phyloP scores from a whole-genome alignment of 192 early-diverging fungal genomes.

The Paraglomus brasilianum region DNA sequence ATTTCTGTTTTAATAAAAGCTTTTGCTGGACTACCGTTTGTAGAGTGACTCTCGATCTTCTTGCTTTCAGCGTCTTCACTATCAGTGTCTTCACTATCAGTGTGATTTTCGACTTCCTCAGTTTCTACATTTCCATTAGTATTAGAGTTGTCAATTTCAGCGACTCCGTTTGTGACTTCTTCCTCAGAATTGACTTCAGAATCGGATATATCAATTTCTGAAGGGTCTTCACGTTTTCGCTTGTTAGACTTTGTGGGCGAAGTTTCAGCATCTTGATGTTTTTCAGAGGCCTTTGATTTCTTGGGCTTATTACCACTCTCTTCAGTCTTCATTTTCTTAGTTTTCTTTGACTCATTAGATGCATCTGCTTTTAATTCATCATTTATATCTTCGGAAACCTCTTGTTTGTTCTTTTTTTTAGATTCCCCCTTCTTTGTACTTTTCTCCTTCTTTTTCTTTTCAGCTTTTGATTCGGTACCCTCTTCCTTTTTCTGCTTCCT shows the following conservation, averaged over 20 bases:
- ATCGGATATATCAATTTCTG: too few relatives aligned
- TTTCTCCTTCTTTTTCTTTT: not conserved
- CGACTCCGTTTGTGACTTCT: too few relatives aligned
- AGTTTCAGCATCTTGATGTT: too few relatives aligned
- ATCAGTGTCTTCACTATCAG: slow-evolving; percentile 33
- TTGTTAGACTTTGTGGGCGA: too few relatives aligned
- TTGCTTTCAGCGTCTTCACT: slow-evolving; percentile 18
- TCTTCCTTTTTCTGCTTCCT: slow-evolving; percentile 45
- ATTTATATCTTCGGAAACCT: slow-evolving; percentile 36
- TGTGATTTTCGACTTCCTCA: slow-evolving; percentile 29
- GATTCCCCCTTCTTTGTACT: not conserved
- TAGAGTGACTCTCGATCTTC: slow-evolving; percentile 40
- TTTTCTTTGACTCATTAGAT: slow-evolving; percentile 43
- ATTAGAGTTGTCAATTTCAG: too few relatives aligned
- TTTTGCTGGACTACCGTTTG: too few relatives aligned
- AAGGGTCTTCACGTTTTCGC: too few relatives aligned
- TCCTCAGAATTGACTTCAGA: too few relatives aligned
- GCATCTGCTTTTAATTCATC: slow-evolving; percentile 41
- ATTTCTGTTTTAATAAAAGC: slow-evolving; percentile 44
- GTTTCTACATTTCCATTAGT: too few relatives aligned
- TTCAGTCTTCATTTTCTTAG: slow-evolving; percentile 40
- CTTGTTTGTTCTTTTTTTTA: slow-evolving; percentile 35
- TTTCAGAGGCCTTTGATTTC: too few relatives aligned
- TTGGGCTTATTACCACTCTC: slow-evolving; percentile 44
- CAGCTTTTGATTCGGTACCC: slow-evolving; percentile 18